phyloP scores from a whole-genome alignment of 2,329 filamentous ascomycete species.

The Epicoccum sorghinum region DNA sequence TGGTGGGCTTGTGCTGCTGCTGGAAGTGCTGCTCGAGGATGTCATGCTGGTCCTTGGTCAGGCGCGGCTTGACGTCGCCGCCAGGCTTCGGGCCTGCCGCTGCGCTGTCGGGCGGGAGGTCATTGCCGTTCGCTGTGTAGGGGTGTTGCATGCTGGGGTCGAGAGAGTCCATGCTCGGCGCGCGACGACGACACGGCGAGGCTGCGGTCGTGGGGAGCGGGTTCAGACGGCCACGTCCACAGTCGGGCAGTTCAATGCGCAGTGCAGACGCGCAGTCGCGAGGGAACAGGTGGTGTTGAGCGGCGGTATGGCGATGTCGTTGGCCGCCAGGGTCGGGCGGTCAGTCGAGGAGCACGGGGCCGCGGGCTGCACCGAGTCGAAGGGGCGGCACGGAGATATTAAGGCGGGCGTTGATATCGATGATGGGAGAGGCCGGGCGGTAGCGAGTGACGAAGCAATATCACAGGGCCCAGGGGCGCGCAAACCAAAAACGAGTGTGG shows the following conservation, averaged over 20 bases:
- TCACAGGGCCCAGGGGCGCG: not conserved
- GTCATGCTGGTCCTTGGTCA: conserved; percentile 61
- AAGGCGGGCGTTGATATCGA: conserved; percentile 9
- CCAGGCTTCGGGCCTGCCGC: conserved; percentile 32
- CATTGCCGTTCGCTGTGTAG: conserved; percentile 20
- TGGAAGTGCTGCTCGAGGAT: conserved; percentile 58
- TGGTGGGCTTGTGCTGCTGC: conserved; percentile 57
- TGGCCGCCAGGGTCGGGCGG: conserved; percentile 10
- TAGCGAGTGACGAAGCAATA: conserved; percentile 6
- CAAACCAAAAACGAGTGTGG: conserved; percentile 16
- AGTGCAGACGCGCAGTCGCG: conserved; percentile 15
- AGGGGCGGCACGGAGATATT: conserved; percentile 18
- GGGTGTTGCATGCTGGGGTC: conserved; percentile 31
- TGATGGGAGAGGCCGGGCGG: conserved; percentile 2
- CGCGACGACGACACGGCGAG: conserved; percentile 32
- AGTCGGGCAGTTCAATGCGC: conserved; percentile 2
- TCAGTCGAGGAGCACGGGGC: conserved; percentile 21
- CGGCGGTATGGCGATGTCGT: not conserved
- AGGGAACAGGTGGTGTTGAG: conserved; percentile 14
- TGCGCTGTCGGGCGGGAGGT: conserved; percentile 25
- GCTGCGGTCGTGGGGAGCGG: conserved; percentile 12
- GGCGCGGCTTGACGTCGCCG: conserved; percentile 57
- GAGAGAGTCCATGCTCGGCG: conserved; percentile 38
- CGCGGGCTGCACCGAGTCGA: conserved; percentile 18
- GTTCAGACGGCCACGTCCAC: conserved; percentile 15